A percentile compares a stretch with the other conserved stretches of the same genome.
phyloP scores from a whole-genome alignment of 1,284 basidiomycete species.

The Pascua sp. region DNA sequence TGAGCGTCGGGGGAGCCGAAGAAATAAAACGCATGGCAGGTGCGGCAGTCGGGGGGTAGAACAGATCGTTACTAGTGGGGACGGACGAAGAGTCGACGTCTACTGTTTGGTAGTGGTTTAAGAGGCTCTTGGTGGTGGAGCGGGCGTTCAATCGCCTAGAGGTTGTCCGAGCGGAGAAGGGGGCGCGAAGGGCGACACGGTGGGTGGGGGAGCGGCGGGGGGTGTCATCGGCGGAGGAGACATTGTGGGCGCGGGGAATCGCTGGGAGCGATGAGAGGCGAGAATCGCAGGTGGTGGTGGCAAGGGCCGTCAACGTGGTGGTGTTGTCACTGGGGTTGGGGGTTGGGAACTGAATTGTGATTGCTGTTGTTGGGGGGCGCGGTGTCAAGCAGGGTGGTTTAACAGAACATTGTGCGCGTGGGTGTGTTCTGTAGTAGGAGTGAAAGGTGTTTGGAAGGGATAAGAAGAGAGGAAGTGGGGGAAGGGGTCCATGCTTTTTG shows the following conservation, averaged over 20 bases:
- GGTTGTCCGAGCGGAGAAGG: neutral
- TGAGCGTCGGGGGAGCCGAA: constrained; percentile 31
- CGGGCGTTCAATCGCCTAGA: constrained; percentile 7
- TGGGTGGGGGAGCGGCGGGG: neutral
- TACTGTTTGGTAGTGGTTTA: neutral
- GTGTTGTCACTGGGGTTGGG: neutral
- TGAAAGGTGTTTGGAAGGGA: too few relatives aligned
- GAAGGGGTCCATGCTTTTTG: too few relatives aligned
- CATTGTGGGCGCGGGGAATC: too few relatives aligned
- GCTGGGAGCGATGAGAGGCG: too few relatives aligned
- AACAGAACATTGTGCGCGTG: too few relatives aligned
- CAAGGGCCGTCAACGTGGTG: neutral
- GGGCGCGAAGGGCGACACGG: neutral
- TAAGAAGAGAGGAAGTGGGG: too few relatives aligned
- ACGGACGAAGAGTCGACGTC: neutral
- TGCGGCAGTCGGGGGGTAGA: constrained; percentile 1
- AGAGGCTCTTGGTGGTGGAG: neutral
- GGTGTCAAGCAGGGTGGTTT: too few relatives aligned
- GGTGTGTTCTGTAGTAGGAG: too few relatives aligned
- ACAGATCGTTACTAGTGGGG: neutral
- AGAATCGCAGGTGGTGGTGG: neutral
- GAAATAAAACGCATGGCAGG: constrained; percentile 36
- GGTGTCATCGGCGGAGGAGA: neutral
- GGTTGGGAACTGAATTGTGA: neutral
- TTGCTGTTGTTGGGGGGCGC: too few relatives aligned